These are phyloP conservation scores for Podospora conica DNA, from an alignment of 495 filamentous ascomycete species.

Conservation along the genomic window DNA sequence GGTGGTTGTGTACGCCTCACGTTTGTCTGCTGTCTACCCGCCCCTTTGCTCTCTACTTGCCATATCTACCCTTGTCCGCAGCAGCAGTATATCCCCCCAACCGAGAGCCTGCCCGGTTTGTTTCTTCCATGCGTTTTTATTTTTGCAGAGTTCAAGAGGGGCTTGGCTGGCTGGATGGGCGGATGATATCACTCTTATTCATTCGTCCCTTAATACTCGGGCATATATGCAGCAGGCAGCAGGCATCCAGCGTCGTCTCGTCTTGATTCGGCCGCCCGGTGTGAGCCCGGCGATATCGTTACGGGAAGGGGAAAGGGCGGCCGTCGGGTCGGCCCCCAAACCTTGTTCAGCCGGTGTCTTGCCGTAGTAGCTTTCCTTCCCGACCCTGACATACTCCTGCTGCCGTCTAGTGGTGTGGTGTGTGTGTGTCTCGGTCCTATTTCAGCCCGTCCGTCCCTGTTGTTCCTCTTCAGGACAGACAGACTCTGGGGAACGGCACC, in stretches of 20 bases:
- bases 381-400: neutral
- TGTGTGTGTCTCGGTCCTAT: neutral
- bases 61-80: neutral
- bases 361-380: neutral
- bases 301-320: neutral
- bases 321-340: neutral
- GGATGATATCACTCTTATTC: neutral
- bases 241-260: neutral
- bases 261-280: neutral
- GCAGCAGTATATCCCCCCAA: neutral
- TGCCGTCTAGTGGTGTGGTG: neutral
- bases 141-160: neutral
- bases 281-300: neutral
- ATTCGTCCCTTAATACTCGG: neutral
- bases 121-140: neutral
- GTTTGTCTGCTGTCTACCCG: neutral
- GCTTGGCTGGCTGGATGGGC: neutral
- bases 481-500: neutral
- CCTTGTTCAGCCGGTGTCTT: neutral
- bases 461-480: neutral
- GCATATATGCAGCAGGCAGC: neutral
- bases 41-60: neutral
- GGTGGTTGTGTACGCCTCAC: neutral
- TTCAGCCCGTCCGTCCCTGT: neutral
- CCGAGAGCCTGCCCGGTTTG: neutral